phyloP scores from a whole-genome alignment of 192 early-diverging fungal species.

The Spinellus fusiger region DNA sequence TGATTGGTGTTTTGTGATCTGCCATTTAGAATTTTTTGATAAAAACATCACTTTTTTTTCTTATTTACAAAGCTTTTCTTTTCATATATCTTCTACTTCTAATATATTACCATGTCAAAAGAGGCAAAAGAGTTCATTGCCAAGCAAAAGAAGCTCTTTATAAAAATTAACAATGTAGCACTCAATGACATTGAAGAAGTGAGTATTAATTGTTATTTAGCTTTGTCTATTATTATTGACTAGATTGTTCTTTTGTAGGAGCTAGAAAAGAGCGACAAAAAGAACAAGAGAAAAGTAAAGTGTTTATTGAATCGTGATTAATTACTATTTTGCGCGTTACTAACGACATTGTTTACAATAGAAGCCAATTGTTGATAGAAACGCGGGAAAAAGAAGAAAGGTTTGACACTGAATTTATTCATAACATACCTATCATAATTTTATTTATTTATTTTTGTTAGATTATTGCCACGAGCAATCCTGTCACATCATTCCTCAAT shows the following conservation, averaged over 20 bases:
- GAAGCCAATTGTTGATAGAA: not conserved
- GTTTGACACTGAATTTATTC: not conserved
- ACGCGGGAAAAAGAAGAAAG: not conserved
- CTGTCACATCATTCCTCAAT: not conserved
- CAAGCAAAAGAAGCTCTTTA: conserved; percentile 1
- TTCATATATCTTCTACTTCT: no score
- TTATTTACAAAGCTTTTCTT: no score
- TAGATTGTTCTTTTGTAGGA: conserved; percentile 12
- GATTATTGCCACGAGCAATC: not conserved
- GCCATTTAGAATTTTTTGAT: no score
- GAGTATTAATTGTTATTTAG: conserved; percentile 6
- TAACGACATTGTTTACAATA: not conserved
- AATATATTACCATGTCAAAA: conserved; percentile 5
- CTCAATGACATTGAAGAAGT: not conserved
- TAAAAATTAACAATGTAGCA: not conserved
- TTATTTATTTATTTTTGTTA: conserved; percentile 3
- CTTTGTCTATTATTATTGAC: conserved; percentile 5
- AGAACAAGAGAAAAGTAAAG: not conserved
- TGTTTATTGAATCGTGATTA: not conserved
- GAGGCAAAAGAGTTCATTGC: conserved; percentile 7
- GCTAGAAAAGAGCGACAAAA: not conserved
- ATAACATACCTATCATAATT: not conserved
- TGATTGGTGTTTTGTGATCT: no score
- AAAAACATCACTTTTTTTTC: no score
- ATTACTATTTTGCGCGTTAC: not conserved